A percentile compares a stretch with the other conserved stretches of the same genome.
Evolutionary conservation across 1,284 basidiomycete genomes (phyloP).

Genomic region (Naganishia cerealis): DNA sequence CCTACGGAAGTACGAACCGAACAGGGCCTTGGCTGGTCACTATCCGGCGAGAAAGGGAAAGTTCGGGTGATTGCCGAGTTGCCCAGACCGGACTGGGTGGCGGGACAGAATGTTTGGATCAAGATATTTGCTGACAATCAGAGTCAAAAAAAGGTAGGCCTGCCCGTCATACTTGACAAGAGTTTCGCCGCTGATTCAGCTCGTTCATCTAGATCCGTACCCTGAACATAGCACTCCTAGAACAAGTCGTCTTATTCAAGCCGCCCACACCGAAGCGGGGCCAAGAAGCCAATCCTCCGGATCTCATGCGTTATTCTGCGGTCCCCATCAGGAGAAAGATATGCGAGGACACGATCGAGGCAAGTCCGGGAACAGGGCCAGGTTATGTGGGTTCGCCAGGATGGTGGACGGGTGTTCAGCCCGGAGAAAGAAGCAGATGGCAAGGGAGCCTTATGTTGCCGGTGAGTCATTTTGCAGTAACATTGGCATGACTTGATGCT

Average conservation of each 20-base stretch:
- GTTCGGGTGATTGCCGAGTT: conserved; percentile 72
- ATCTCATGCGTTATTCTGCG: conserved; percentile 24
- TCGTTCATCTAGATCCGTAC: conserved; percentile 60
- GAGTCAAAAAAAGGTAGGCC: conserved; percentile 63
- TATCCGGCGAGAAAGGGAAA: conserved; percentile 65
- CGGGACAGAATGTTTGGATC: conserved; percentile 77
- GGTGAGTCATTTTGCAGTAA: conserved; percentile 58
- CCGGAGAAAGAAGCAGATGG: conserved; percentile 61
- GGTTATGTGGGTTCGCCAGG: conserved; percentile 59
- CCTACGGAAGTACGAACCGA: conserved; percentile 66
- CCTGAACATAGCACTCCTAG: conserved; percentile 67
- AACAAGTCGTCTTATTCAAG: conserved; percentile 57
- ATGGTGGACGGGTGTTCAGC: conserved; percentile 78
- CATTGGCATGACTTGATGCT: background rate
- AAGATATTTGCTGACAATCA: conserved; percentile 71
- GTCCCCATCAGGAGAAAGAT: conserved; percentile 62
- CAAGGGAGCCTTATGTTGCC: conserved; percentile 69
- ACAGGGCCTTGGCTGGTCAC: conserved; percentile 61
- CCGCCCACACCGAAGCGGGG: conserved; percentile 12
- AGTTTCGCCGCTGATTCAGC: conserved; percentile 15
- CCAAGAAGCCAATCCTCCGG: conserved; percentile 11
- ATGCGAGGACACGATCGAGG: conserved; percentile 65
- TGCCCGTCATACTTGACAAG: background rate
- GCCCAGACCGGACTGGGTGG: conserved; percentile 77
- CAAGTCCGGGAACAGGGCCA: conserved; percentile 64